Evolutionary conservation across 371 early-diverging fungal species (phyloP).

Genomic region (Syncephalastrum monosporum): DNA sequence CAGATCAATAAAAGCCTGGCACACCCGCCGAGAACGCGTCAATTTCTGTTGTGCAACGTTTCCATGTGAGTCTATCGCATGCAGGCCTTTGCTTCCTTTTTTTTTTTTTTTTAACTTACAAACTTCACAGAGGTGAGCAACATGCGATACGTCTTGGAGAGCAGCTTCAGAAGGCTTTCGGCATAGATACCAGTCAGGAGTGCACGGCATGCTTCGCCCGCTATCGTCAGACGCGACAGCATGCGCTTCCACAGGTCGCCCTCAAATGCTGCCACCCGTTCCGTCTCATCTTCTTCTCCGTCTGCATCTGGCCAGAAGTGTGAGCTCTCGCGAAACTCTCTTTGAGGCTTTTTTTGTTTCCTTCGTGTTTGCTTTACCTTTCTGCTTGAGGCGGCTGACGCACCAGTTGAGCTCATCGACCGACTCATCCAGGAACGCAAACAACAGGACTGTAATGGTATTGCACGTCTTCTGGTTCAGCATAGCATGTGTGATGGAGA

Average conservation of each 20-base stretch:
- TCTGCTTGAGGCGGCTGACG: slow-evolving; percentile 32
- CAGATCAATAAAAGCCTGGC: too few species aligned
- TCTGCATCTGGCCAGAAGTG: neutral
- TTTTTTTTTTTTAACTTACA: slow-evolving; percentile 24
- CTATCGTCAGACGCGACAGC: slow-evolving; percentile 19
- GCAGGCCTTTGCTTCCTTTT: too few species aligned
- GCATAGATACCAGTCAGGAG: slow-evolving; percentile 29
- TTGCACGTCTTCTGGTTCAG: slow-evolving; percentile 37
- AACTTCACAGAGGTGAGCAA: slow-evolving; percentile 44
- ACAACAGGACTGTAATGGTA: slow-evolving; percentile 22
- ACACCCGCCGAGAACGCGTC: too few species aligned
- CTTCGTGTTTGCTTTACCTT: slow-evolving; percentile 23
- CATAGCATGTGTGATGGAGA: slow-evolving; percentile 22
- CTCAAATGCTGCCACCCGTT: slow-evolving; percentile 25
- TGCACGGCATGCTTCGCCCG: slow-evolving; percentile 33
- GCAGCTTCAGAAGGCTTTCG: slow-evolving; percentile 41
- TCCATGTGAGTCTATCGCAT: too few species aligned
- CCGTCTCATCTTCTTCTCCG: slow-evolving; percentile 10
- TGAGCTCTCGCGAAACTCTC: too few species aligned
- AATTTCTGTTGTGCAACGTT: too few species aligned
- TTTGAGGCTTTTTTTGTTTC: too few species aligned
- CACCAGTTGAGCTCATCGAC: slow-evolving; percentile 50
- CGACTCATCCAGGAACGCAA: slow-evolving; percentile 37
- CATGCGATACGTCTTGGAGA: slow-evolving; percentile 41
- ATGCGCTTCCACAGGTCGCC: slow-evolving; percentile 26